Conservation (phyloP, 768 basidiomycete species). For the Mycena leptocephala region DNA sequence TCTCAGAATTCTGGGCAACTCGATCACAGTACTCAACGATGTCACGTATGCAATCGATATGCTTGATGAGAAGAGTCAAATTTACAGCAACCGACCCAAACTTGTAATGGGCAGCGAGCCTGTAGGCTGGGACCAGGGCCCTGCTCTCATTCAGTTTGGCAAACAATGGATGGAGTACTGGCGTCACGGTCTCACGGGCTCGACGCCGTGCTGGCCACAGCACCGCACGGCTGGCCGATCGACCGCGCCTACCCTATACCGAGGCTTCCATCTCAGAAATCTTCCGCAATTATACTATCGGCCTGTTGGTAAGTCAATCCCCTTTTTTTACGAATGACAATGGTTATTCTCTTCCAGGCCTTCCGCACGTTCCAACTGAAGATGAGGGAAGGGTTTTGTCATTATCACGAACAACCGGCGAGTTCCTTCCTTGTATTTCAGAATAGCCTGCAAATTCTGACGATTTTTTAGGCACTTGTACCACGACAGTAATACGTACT, state of each 20-base stretch:
- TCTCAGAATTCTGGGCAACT: slow-evolving; percentile 43
- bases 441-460: not conserved
- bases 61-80: slow-evolving; percentile 48
- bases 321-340: not conserved
- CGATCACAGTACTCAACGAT: slow-evolving; percentile 49
- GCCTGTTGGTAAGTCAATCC: not conserved
- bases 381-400: not conserved
- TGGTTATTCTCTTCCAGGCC: not conserved
- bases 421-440: not conserved
- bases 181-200: slow-evolving; percentile 22
- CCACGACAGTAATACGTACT: not conserved
- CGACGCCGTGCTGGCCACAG: not conserved
- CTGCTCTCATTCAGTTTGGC: slow-evolving; percentile 33
- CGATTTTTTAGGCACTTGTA: not conserved
- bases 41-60: slow-evolving; percentile 45
- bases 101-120: slow-evolving; percentile 51
- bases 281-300: not conserved
- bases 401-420: not conserved
- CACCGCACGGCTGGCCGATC: not conserved
- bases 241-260: not conserved
- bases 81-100: slow-evolving; percentile 38
- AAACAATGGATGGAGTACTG: slow-evolving; percentile 40
- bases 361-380: not conserved
- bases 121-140: slow-evolving; percentile 39
- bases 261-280: not conserved